A percentile compares a stretch with the other conserved stretches of the same genome.
phyloP scores from a whole-genome alignment of 805 yeast genomes.

The Saitoella complicata region DNA sequence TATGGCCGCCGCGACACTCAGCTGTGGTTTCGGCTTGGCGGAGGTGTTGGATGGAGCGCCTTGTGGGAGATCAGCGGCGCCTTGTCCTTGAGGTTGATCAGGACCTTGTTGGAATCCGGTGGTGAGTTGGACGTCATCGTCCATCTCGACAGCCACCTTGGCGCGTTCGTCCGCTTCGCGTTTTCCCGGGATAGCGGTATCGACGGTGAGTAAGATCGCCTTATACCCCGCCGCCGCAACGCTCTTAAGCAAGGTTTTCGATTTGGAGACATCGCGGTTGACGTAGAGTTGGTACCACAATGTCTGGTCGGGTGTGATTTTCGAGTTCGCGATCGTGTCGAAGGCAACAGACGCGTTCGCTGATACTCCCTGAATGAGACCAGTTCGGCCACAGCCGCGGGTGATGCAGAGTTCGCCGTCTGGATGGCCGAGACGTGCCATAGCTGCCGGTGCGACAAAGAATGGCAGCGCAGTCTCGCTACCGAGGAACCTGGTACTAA shows the following conservation, averaged over 20 bases:
- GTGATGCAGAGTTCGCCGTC: conserved; percentile 30
- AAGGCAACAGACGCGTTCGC: conserved; percentile 27
- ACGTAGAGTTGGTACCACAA: conserved; percentile 39
- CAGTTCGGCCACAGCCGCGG: conserved; percentile 26
- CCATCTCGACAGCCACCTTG: not conserved
- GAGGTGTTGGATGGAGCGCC: too few species aligned
- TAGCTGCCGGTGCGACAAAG: conserved; percentile 34
- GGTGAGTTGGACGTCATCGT: not conserved
- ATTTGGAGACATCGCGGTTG: conserved; percentile 23
- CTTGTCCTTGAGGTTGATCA: too few species aligned
- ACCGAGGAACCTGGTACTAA: conserved; percentile 34
- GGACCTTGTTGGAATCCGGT: too few species aligned
- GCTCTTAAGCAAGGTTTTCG: conserved; percentile 21
- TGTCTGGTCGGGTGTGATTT: conserved; percentile 20
- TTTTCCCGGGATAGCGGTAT: conserved; percentile 35
- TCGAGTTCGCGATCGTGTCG: conserved; percentile 26
- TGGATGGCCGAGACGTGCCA: conserved; percentile 28
- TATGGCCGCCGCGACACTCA: too few species aligned
- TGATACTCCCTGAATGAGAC: conserved; percentile 34
- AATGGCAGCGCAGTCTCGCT: conserved; percentile 29
- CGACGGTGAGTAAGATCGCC: conserved; percentile 35
- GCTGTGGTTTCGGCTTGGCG: too few species aligned
- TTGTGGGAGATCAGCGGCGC: too few species aligned
- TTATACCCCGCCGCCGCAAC: conserved; percentile 28
- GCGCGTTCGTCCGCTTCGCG: conserved; percentile 32